Evolutionary conservation across 371 early-diverging fungal species (phyloP).

Genomic region (Umbelopsis sp.): DNA sequence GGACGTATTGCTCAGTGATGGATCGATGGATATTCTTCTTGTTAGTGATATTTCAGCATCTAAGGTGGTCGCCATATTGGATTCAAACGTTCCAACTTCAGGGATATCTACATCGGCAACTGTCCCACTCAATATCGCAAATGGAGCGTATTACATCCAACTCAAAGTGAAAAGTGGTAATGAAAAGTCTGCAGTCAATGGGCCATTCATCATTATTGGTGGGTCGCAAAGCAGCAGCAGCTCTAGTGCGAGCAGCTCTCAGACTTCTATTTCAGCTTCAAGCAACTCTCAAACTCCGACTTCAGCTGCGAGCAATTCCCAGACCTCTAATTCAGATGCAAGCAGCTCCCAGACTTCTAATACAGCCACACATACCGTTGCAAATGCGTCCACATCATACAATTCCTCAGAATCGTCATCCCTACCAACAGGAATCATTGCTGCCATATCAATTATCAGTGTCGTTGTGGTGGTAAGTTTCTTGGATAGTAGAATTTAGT

Average conservation of each 20-base stretch:
- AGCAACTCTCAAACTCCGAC: too few species aligned
- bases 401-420: too few species aligned
- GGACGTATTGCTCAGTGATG: too few species aligned
- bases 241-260: not conserved
- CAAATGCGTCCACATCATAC: too few species aligned
- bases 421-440: too few species aligned
- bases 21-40: not conserved
- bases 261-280: too few species aligned
- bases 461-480: not conserved
- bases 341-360: too few species aligned
- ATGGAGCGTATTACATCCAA: not conserved
- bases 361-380: too few species aligned
- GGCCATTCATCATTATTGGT: not conserved
- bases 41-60: not conserved
- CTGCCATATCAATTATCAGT: too few species aligned
- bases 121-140: not conserved
- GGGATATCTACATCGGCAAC: not conserved
- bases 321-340: too few species aligned
- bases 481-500: not conserved
- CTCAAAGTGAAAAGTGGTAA: not conserved
- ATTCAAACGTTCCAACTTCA: not conserved
- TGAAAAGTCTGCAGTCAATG: not conserved
- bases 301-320: too few species aligned
- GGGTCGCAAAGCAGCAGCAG: not conserved
- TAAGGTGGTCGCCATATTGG: not conserved